Base-by-base conservation (phyloP, 352 stramenopile species). In the Phytophthora hybrid region DNA sequence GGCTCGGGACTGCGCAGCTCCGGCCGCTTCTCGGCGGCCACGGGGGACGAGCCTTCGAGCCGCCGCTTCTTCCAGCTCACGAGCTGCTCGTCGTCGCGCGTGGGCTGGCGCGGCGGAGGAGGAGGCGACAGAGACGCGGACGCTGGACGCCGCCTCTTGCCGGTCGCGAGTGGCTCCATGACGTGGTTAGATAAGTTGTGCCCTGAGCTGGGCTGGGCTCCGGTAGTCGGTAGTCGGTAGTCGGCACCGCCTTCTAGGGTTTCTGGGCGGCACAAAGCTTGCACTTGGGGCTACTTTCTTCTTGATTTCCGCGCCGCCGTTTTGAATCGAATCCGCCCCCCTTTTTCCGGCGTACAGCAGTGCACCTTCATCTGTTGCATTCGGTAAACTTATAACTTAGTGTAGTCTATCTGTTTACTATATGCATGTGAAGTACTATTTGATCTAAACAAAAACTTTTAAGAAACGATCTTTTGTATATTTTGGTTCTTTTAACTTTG, bases 271-370 rank as follows among this genome's bases (percentile, higher is more conserved):
- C 21, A 16, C 19, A 65, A 62, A 67, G 63, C 53, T 72, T 73
- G 54, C 61, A 68, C 55, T 74, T 63, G 26, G 19, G 53, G 68
- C 69, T 67, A 79, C 71, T 81, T 74, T 73, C 63, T 74, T 77
- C 66, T 59, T 72, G 63, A 77, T 81, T 57, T 76, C 10, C 37
- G 37, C 37, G 37, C 37, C 37, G 37, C 37, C 62, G 58, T 57
- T 76, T 72, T 74, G 61, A 75, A 65, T 65, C 61, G 52, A 69
- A 68, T 65, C 61, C 13, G 64, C 65, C 68, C 74, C 70, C 51
- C 69, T 78, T 76, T 60, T 47, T 46, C 29, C 39, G 1, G 13
- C 61, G 67, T 55, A 57, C 57, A 44, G 37, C 16, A 44, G 11
- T 4, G 11, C 11, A 5, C 16, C 0, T 18, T 14, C 6, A 18